These are phyloP conservation scores for Syncephalastrum monosporum DNA, from an alignment of 371 early-diverging fungal genomes.

Conservation along the genomic window DNA sequence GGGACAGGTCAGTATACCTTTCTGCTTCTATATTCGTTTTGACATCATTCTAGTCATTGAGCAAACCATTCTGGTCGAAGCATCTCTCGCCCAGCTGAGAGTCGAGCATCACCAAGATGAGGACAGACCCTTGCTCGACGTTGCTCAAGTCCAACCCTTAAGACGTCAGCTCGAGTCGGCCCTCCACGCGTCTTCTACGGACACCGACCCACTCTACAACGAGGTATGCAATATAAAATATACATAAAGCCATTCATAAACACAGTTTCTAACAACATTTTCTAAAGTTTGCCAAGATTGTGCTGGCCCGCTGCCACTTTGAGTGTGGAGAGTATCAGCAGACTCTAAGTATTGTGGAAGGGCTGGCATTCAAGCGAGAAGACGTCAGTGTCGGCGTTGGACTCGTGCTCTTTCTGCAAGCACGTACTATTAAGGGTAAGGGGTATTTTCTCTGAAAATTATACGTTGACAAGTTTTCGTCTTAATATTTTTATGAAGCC, in stretches of 20 bases:
- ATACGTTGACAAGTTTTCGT: background rate
- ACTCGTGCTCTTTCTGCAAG: constrained; percentile 48
- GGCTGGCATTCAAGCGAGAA: constrained; percentile 26
- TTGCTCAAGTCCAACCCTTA: constrained; percentile 14
- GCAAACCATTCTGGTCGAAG: constrained; percentile 5
- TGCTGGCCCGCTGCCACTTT: constrained; percentile 37
- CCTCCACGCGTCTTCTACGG: constrained; percentile 5
- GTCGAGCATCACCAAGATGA: background rate
- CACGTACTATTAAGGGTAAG: constrained; percentile 53
- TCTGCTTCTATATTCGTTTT: background rate
- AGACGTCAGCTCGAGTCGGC: constrained; percentile 15
- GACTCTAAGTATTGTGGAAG: constrained; percentile 27
- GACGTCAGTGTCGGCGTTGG: constrained; percentile 48
- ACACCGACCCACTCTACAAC: too few species aligned
- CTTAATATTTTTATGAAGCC: background rate
- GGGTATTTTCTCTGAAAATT: background rate
- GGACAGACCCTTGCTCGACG: background rate
- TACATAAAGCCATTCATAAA: too few species aligned
- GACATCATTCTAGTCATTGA: constrained; percentile 4
- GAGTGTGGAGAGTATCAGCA: constrained; percentile 32
- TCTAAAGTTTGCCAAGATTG: constrained; percentile 36
- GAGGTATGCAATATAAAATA: too few species aligned
- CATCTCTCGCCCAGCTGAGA: background rate
- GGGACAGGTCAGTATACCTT: constrained; percentile 48
- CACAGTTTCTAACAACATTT: background rate